A percentile compares a stretch with the other conserved stretches of the same genome.
phyloP scores from a whole-genome alignment of 257 asterid species.

The Solanum sitiens region DNA sequence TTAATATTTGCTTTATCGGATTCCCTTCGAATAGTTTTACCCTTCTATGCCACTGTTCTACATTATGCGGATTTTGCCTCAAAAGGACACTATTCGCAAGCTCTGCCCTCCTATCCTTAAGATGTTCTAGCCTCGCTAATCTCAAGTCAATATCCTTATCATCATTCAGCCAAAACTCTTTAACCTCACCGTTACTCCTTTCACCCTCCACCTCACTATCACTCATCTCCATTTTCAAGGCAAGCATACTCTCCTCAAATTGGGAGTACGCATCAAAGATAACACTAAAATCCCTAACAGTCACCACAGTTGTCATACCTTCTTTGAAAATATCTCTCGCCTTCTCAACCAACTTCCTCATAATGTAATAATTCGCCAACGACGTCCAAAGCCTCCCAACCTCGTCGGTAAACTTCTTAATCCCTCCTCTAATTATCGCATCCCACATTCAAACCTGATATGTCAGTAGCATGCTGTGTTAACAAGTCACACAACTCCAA shows the following conservation, averaged over 20 bases:
- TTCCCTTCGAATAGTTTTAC: constrained; percentile 85
- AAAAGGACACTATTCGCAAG: constrained; percentile 89
- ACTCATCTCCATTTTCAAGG: constrained; percentile 63
- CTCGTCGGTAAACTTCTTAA: constrained; percentile 89
- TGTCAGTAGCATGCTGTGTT: constrained; percentile 71
- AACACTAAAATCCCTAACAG: constrained; percentile 83
- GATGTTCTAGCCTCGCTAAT: constrained; percentile 74
- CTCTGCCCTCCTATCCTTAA: constrained; percentile 98
- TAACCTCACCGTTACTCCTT: constrained; percentile 16
- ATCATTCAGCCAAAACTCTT: constrained; percentile 62
- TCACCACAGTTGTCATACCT: constrained; percentile 80
- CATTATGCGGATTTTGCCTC: constrained; percentile 92
- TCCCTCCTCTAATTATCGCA: constrained; percentile 92
- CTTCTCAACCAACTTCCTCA: constrained; percentile 81
- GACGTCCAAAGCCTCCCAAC: constrained; percentile 96
- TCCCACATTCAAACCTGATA: constrained; percentile 92
- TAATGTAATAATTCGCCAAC: constrained; percentile 72
- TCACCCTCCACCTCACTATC: constrained; percentile 51
- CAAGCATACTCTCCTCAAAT: constrained; percentile 88
- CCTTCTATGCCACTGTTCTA: constrained; percentile 96
- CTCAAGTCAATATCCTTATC: constrained; percentile 88
- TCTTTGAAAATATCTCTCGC: constrained; percentile 88
- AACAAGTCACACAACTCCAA: constrained; percentile 81
- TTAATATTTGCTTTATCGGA: constrained; percentile 77
- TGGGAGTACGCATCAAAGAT: constrained; percentile 81